Evolutionary conservation across 768 basidiomycete species (phyloP).

Genomic region (Rhodotorula babjevae): DNA sequence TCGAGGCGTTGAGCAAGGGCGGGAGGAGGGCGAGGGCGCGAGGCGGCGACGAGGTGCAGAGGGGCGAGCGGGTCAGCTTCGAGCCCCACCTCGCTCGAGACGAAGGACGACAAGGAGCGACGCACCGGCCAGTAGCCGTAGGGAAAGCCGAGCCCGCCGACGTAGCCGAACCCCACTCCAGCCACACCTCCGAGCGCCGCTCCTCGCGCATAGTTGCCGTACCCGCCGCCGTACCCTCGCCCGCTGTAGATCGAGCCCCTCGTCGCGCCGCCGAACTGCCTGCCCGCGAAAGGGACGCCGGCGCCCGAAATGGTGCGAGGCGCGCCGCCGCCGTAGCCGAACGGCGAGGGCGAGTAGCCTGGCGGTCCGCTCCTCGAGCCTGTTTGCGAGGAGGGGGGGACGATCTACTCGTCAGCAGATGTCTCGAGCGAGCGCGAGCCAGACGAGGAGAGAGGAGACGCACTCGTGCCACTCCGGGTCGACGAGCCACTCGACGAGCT

Average conservation of each 20-base stretch:
- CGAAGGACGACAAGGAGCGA: no score
- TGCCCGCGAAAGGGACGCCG: background rate
- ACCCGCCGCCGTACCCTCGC: conserved; percentile 8
- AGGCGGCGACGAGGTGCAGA: no score
- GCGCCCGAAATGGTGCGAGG: background rate
- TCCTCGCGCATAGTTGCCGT: background rate
- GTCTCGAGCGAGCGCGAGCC: no score
- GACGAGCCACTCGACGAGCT: background rate
- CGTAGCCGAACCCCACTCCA: background rate
- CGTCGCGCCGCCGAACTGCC: background rate
- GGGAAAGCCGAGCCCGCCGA: conserved; percentile 1
- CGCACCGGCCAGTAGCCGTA: conserved; percentile 3
- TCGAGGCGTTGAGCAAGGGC: no score
- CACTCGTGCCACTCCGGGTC: background rate
- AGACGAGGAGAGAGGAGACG: background rate
- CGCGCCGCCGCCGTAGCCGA: background rate
- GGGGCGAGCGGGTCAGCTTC: no score
- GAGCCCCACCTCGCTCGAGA: no score
- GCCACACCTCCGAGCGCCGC: background rate
- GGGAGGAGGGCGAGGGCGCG: background rate
- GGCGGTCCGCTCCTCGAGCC: background rate
- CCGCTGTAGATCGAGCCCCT: background rate
- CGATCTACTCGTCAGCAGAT: no score
- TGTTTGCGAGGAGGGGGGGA: no score
- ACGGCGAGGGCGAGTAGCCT: background rate